Evolutionary conservation across 1,284 basidiomycete genomes (phyloP).

Genomic region (Microbotryomycetes sp.): DNA sequence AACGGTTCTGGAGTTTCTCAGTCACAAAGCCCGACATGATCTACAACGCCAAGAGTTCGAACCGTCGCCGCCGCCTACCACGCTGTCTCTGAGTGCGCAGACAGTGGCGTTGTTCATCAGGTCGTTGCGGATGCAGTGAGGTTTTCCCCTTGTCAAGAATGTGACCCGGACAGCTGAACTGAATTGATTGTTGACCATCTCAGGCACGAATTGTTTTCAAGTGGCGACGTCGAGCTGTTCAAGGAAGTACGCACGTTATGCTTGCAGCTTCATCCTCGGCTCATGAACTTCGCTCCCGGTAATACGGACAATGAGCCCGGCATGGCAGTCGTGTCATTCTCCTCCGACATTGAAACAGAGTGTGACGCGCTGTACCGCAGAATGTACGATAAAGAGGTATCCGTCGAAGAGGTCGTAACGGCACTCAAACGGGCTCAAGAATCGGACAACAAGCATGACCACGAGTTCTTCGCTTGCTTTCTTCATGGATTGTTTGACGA

Average conservation of each 20-base stretch:
- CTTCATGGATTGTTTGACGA: constrained; percentile 99
- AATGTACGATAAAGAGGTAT: constrained; percentile 89
- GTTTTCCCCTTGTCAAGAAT: constrained; percentile 14
- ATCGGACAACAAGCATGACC: constrained; percentile 75
- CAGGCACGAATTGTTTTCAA: constrained; percentile 50
- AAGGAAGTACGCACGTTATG: constrained; percentile 89
- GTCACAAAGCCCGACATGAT: constrained; percentile 86
- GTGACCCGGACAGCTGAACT: constrained; percentile 28
- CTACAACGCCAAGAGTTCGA: constrained; percentile 68
- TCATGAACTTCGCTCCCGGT: constrained; percentile 90
- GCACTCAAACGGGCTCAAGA: constrained; percentile 79
- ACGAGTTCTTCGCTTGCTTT: constrained; percentile 97
- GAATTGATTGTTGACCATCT: background rate
- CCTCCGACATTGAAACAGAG: constrained; percentile 81
- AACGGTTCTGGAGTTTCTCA: constrained; percentile 77
- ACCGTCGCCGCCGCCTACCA: constrained; percentile 58
- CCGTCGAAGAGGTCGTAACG: constrained; percentile 86
- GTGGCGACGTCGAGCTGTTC: constrained; percentile 77
- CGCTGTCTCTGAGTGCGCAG: constrained; percentile 72
- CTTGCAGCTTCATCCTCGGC: constrained; percentile 88
- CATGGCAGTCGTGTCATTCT: constrained; percentile 80
- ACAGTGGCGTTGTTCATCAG: constrained; percentile 88
- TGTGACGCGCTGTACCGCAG: constrained; percentile 94
- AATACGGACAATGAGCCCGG: constrained; percentile 80
- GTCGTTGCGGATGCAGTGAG: constrained; percentile 70